Base-by-base conservation (phyloP, 2,329 filamentous ascomycete species). In the Penicillium sp. region DNA sequence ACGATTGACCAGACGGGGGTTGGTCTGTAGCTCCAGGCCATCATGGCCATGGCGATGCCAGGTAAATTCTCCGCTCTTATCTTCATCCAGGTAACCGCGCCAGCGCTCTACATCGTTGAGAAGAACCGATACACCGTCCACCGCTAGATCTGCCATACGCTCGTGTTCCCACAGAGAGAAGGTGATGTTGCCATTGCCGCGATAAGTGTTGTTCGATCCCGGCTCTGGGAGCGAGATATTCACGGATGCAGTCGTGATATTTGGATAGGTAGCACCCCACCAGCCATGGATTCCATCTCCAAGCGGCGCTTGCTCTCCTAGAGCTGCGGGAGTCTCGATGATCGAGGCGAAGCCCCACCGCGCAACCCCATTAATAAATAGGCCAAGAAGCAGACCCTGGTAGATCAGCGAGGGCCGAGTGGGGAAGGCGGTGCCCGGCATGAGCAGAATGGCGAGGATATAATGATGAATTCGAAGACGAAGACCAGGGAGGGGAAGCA, bases 391-490 rank as follows among this genome's bases (percentile, higher is more conserved):
- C 1, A 99, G 78, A 11, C 94, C 94, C 72, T 97, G 93, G 68
- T 94, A 97, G 2, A 96, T 73, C 9, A 97, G 79, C 0, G 87
- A 88, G 0, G 90, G 89, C 0, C 94, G 84, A 6, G 90, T 97
- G 63, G 96, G 92, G 73, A 97, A 86, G 50, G 85, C 87, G 0
- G 94, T 97, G 0, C 92, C 94, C 0, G 92, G 91, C 5, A 97
- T 82, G 0, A 99, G 82, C 0, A 97, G 79, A 14, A 99, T 82
- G 1, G 88, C 91, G 5, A 97, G 80, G 61, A 97, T 90, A 70
- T 97, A 99, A 73, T 99, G 94, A 70, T 99, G 94, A 54, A 99
- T 91, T 33, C 94, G 87, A 47, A 99, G 81, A 59, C 86, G 88
- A 49, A 96, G 84, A 8, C 86, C 84, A 0, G 93, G 93, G 6